phyloP scores from a whole-genome alignment of 2,329 filamentous ascomycete genomes.

The Cadophora gregata region DNA sequence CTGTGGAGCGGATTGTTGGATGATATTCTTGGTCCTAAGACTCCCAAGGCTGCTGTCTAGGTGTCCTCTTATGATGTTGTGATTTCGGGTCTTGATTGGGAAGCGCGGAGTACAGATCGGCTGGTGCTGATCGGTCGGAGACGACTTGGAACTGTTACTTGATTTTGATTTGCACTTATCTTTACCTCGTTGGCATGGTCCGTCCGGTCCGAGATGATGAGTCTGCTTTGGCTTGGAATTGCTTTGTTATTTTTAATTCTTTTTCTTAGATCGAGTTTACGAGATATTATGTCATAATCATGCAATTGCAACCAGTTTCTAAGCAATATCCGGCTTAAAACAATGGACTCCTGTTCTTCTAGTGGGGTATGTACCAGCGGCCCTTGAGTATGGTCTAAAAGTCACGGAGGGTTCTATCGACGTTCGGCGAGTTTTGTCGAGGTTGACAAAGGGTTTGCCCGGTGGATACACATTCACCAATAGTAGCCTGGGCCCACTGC shows the following conservation, averaged over 20 bases:
- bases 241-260: neutral
- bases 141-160: slow-evolving; percentile 15
- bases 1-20: slow-evolving; percentile 64
- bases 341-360: too few relatives aligned
- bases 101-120: slow-evolving; percentile 25
- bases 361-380: too few relatives aligned
- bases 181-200: neutral
- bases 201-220: neutral
- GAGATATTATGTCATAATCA: slow-evolving; percentile 8
- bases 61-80: neutral
- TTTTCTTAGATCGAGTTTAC: neutral
- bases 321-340: neutral
- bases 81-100: slow-evolving; percentile 14
- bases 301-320: neutral
- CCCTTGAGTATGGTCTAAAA: too few relatives aligned
- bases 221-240: neutral
- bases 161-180: neutral
- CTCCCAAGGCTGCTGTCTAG: slow-evolving; percentile 21
- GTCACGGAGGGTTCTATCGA: too few relatives aligned
- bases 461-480: too few relatives aligned
- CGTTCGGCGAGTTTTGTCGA: too few relatives aligned
- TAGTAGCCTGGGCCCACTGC: too few relatives aligned
- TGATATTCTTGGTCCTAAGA: slow-evolving; percentile 48
- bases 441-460: too few relatives aligned
- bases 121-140: slow-evolving; percentile 24